Evolutionary conservation across 2,329 filamentous ascomycete genomes (phyloP), one percentile per base, ranked within the genome.

Genomic region (Corniculantispora saksenae): DNA sequence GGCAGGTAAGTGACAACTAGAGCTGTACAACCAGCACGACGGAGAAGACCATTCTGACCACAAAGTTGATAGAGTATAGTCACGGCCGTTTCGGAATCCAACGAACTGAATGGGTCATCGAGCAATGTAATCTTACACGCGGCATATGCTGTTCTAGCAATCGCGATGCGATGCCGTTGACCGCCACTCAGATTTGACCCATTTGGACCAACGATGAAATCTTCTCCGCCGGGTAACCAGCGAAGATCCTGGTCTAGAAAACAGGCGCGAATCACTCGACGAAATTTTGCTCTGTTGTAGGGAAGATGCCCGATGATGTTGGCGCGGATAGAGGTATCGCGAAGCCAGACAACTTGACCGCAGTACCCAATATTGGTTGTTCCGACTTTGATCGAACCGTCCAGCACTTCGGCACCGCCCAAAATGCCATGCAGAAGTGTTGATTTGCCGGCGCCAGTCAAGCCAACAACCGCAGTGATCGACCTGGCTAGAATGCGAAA

Each of bases 21-120:
- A 8, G 53, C 48, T 5, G 59, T 61, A 10, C 48, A 61, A 5
- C 48, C 35, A 9, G 59, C 27, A n/a, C 29, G 40, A 2, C 48
- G 29, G 4, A 61, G 35, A 0, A 54, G n/a, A 13, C 59, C 23
- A 15, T 53, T 53, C 1, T 5, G 9, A 15, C 59, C 59, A 8
- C 47, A 61, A 5, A 61, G 47, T 3, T 54, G 32, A 8, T 40
- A 23, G 4, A 61, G 25, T 2, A 61, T 25, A 7, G 10, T n/a
- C 3, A 32, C 10, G n/a, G 59, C 48, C 40, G 59, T 61, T 12
- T 25, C 12, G 12, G 15, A 17, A 15, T 67, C 67, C 1, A 68
- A 38, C 5, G 66, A 66, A 13, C 66, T 64, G 27, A 68, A 64
- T 17, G 40, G 58, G 12, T 68, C 67, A 13, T 68, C 67, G 0